Evolutionary conservation across 345 rosid genomes (phyloP).

Genomic region (Lepidium didymum): DNA sequence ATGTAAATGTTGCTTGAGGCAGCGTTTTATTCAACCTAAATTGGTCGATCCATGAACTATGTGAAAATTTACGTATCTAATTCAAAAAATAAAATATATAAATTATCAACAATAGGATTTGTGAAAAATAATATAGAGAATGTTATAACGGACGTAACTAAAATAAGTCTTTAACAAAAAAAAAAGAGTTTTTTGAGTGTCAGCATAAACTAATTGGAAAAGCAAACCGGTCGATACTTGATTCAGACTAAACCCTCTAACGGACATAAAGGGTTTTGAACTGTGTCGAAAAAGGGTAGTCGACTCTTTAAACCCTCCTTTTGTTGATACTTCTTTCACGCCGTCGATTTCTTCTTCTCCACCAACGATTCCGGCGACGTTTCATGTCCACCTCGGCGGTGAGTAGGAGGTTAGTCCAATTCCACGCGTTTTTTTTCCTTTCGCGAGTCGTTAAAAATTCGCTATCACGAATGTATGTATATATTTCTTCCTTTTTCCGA

Average conservation of each 20-base stretch:
- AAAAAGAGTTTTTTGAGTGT: too few species aligned
- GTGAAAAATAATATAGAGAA: too few species aligned
- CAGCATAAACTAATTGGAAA: background rate
- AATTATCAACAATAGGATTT: too few species aligned
- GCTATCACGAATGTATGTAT: background rate
- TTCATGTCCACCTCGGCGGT: conserved; percentile 67
- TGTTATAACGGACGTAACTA: too few species aligned
- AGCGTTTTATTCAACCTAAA: background rate
- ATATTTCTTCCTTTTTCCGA: background rate
- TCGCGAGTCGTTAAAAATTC: background rate
- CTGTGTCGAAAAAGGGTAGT: background rate
- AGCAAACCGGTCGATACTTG: background rate
- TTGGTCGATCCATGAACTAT: background rate
- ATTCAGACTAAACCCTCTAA: background rate
- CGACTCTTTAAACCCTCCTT: background rate
- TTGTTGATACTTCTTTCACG: background rate
- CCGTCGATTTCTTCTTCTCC: background rate
- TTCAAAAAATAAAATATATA: too few species aligned
- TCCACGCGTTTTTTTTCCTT: conserved; percentile 65
- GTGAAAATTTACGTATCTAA: background rate
- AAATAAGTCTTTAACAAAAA: too few species aligned
- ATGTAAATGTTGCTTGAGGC: background rate
- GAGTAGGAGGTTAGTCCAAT: conserved; percentile 74
- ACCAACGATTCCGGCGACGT: conserved; percentile 19
- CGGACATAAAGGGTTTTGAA: background rate